Evolutionary conservation across 345 rosid species (phyloP).

Genomic region (Salix suchowensis): DNA sequence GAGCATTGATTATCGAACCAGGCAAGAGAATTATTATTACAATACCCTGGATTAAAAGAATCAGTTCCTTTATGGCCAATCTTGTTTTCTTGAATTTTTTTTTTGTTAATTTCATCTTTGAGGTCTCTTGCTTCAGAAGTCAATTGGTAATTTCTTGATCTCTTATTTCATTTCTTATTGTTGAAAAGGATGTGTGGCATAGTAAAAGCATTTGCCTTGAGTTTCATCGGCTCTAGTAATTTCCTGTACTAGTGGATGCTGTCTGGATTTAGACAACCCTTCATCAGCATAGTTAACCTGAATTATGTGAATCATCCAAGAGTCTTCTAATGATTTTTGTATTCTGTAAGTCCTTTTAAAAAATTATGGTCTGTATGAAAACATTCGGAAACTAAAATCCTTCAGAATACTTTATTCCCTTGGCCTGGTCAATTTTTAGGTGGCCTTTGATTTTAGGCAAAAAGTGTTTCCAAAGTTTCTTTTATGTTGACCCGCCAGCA

Average conservation of each 20-base stretch:
- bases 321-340: background rate
- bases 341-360: background rate
- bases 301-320: too few species aligned
- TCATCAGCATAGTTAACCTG: too few species aligned
- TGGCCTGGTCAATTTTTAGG: background rate
- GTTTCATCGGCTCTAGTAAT: too few species aligned
- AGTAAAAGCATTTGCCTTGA: too few species aligned
- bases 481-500: background rate
- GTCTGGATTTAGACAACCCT: too few species aligned
- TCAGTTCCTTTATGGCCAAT: too few species aligned
- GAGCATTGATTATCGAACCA: slow-evolving; percentile 93
- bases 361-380: background rate
- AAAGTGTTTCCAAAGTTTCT: background rate
- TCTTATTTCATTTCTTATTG: background rate
- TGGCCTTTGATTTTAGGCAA: background rate
- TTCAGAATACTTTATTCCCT: background rate
- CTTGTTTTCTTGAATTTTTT: background rate
- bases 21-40: slow-evolving; percentile 38
- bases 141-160: background rate
- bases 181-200: background rate
- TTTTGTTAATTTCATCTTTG: background rate
- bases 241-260: too few species aligned
- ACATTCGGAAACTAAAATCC: background rate
- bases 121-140: background rate
- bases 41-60: too few species aligned